Percentiles rank a stretch among this genome's conserved stretches.
These are phyloP conservation scores for Elasticomyces elasticus DNA, from an alignment of 495 filamentous ascomycete genomes.

Conservation along the genomic window DNA sequence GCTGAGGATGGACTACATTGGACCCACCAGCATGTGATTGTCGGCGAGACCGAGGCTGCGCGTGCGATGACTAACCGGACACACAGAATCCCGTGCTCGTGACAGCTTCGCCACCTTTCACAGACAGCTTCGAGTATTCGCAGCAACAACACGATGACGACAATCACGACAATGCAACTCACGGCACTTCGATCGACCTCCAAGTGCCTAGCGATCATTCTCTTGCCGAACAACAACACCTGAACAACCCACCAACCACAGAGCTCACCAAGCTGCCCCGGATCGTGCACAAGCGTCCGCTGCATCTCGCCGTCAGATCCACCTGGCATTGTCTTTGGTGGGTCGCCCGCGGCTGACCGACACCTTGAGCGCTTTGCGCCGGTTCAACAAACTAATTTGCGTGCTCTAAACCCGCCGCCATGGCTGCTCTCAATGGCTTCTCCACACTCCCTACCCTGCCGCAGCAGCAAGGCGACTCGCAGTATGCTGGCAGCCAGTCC, in stretches of 20 bases:
- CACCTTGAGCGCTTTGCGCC: slow-evolving; percentile 11
- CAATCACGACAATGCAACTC: not conserved
- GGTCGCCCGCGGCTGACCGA: not conserved
- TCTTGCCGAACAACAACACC: slow-evolving; percentile 25
- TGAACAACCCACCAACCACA: slow-evolving; percentile 2
- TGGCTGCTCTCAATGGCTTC: slow-evolving; percentile 7
- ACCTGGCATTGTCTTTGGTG: not conserved
- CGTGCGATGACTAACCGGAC: not conserved
- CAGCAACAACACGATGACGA: not conserved
- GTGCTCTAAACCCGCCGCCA: slow-evolving; percentile 4
- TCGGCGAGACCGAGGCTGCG: not conserved
- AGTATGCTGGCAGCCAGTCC: slow-evolving; percentile 3
- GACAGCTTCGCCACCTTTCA: not conserved
- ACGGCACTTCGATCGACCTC: not conserved
- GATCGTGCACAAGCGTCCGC: not conserved
- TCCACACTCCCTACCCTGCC: not conserved
- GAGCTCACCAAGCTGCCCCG: not conserved
- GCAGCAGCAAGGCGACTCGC: slow-evolving; percentile 2
- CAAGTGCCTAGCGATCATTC: slow-evolving; percentile 9
- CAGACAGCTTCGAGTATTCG: not conserved
- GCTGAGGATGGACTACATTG: not conserved
- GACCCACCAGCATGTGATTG: not conserved
- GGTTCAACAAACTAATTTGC: slow-evolving; percentile 6
- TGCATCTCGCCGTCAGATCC: not conserved
- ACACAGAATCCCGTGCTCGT: not conserved